These are phyloP conservation scores for Batrachochytrium dendrobatidis DNA, from an alignment of 371 early-diverging fungal species.

Conservation along the genomic window DNA sequence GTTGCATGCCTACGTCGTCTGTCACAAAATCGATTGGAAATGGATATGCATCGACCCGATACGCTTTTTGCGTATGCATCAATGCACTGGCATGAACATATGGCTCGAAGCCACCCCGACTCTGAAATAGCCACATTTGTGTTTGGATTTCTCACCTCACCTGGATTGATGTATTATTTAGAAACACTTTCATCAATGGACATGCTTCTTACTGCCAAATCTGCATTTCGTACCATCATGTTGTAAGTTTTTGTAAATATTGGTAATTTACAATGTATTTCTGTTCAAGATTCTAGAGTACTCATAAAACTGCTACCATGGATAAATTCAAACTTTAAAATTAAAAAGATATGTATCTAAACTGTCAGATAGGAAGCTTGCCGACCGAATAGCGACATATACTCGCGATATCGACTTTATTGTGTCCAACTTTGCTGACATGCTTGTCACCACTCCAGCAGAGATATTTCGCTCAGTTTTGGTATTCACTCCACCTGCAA, in stretches of 20 bases:
- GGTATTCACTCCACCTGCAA: neutral
- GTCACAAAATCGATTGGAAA: too few species aligned
- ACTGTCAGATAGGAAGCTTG: neutral
- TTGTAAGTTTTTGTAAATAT: too few species aligned
- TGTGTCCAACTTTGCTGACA: neutral
- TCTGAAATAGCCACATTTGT: neutral
- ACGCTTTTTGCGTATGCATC: neutral
- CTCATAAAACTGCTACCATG: too few species aligned
- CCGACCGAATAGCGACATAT: neutral
- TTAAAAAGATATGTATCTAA: too few species aligned
- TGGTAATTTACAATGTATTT: too few species aligned
- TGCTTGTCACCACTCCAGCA: neutral
- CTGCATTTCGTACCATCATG: too few species aligned
- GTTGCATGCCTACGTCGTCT: too few species aligned
- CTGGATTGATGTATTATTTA: neutral
- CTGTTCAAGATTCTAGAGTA: too few species aligned
- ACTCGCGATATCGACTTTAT: neutral
- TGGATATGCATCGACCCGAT: too few species aligned
- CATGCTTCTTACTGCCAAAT: neutral
- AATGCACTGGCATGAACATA: neutral
- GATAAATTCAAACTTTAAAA: too few species aligned
- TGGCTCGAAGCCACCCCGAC: neutral
- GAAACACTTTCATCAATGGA: neutral
- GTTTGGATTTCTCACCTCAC: neutral
- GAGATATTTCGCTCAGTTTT: neutral